These are phyloP conservation scores for Capsicum rhomboideum DNA, from an alignment of 257 asterid genomes.

Conservation along the genomic window DNA sequence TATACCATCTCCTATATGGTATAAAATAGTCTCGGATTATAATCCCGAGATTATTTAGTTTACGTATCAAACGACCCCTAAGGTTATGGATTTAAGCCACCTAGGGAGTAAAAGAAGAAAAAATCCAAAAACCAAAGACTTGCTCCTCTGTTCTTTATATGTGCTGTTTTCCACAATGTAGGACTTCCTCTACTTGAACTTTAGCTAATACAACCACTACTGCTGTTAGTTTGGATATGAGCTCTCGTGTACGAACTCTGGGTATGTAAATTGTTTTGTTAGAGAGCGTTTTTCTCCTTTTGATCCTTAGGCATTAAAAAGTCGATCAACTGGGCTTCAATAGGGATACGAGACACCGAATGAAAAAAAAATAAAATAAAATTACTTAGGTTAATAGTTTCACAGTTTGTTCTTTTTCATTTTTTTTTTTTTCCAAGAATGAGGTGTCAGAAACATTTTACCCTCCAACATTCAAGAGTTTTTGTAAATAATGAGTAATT, in stretches of 20 bases:
- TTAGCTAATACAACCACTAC: too few relatives aligned
- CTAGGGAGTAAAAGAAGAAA: too few relatives aligned
- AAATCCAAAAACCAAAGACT: too few relatives aligned
- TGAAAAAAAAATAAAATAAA: background rate
- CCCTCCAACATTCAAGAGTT: background rate
- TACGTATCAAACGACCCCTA: too few relatives aligned
- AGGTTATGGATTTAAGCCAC: too few relatives aligned
- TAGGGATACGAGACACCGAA: rapidly evolving
- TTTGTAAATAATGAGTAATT: too few relatives aligned
- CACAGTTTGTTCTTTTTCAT: background rate
- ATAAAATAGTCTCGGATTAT: too few relatives aligned
- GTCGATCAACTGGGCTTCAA: rapidly evolving
- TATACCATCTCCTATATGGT: too few relatives aligned
- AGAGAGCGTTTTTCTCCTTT: background rate
- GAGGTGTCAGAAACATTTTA: background rate
- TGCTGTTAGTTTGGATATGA: background rate
- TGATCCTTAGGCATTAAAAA: background rate
- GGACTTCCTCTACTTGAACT: background rate
- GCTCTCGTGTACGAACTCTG: background rate
- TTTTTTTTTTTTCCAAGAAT: background rate
- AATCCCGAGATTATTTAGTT: too few relatives aligned
- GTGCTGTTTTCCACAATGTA: background rate
- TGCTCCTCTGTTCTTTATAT: background rate
- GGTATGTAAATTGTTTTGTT: background rate
- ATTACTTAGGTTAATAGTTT: background rate